Base-by-base conservation (phyloP, 768 basidiomycete genomes). In the Artomyces pyxidatus region DNA sequence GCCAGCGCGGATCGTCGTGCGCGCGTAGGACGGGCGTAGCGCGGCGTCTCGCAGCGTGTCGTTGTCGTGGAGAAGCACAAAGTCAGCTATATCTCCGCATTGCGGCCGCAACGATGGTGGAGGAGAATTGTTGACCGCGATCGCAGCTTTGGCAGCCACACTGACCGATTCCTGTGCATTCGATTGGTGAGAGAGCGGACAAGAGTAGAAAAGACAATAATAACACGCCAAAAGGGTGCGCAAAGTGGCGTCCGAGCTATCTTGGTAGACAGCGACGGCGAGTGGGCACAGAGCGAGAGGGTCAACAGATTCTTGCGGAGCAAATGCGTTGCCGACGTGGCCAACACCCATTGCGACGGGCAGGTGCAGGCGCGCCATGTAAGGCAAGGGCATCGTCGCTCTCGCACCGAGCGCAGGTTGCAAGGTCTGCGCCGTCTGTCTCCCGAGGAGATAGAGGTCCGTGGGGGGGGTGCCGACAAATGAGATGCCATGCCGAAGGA, bases 391-490 rank as follows among this genome's bases (percentile, higher is more conserved):
- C 44, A 83, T 70, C 26, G 81, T 78, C 46, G 75, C 65, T 54
- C 81, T 66, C 41, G 76, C n/a, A n/a, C n/a, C n/a, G n/a, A n/a
- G 79, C 25, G 72, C 62, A 19, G 70, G 61, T 26, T 68, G 65
- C 23, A 61, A 59, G 30, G 65, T 53, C 32, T 59, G 50, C 10
- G 59, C 61, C 17, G 49, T n/a, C n/a, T n/a, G 57, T 45, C 80
- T 68, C 21, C 80, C 81, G 68, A 80, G 77, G 76, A 83, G 82
- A 65, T 83, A 84, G 57, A 83, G 68, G 54, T 85, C 81, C 48
- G 74, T 81, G 56, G 81, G 78, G 11, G 77, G 81, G 21, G 83
- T 65, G 4, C 76, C 73, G 7, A 83, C 74, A 41, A 83, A 69
- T 49, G 66, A 66, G 45, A 81, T 68, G 2, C 78, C 75, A 22